Conservation (phyloP, 1,284 basidiomycete species). For the Apiotrichum montevideense region DNA sequence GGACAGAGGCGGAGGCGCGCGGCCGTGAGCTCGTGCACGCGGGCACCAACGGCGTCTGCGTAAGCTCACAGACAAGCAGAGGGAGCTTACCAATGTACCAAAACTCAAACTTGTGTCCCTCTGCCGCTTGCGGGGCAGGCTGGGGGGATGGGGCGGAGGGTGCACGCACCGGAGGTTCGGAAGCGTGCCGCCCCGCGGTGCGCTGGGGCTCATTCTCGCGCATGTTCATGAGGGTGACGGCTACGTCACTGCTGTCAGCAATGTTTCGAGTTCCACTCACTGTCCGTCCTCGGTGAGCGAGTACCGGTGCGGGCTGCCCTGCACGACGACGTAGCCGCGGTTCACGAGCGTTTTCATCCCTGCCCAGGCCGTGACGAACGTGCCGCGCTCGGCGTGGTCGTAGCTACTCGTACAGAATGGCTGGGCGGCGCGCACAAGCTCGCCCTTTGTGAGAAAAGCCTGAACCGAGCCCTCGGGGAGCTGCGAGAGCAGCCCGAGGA, state of each 20-base stretch:
- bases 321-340: constrained; percentile 39
- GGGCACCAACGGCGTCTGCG: constrained; percentile 24
- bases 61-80: too few relatives aligned
- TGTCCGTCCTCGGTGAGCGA: constrained; percentile 44
- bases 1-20: constrained; percentile 36
- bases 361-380: constrained; percentile 41
- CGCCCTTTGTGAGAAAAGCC: constrained; percentile 37
- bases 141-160: too few relatives aligned
- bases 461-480: constrained; percentile 23
- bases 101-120: constrained; percentile 29
- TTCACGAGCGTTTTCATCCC: constrained; percentile 41
- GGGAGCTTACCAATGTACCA: constrained; percentile 40
- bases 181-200: too few relatives aligned
- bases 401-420: constrained; percentile 37
- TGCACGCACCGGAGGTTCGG: too few relatives aligned
- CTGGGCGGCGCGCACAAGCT: constrained; percentile 36
- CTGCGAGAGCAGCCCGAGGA: constrained; percentile 36
- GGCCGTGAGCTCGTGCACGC: constrained; percentile 18
- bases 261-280: constrained; percentile 21
- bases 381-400: constrained; percentile 37
- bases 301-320: constrained; percentile 41
- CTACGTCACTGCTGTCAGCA: constrained; percentile 30
- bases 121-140: too few relatives aligned
- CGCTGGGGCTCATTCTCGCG: background rate
- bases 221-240: constrained; percentile 27